Percentiles rank a stretch among this genome's conserved stretches.
phyloP scores from a whole-genome alignment of 1,284 basidiomycete species.

The Apiotrichum mycotoxinovorans region DNA sequence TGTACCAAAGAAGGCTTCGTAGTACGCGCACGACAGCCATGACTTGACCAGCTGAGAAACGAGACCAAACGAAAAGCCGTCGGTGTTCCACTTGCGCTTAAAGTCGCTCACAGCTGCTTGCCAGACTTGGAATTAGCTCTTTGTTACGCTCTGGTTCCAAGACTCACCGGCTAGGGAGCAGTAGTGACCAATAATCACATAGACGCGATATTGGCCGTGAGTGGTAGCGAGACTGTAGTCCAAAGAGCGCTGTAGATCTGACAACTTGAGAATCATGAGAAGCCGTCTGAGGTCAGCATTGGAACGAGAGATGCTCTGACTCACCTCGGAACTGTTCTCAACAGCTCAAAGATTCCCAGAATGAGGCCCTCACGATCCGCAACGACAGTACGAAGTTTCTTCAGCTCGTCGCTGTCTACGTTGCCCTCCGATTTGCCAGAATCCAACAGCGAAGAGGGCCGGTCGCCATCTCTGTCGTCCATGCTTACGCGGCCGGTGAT shows the following conservation, averaged over 20 bases:
- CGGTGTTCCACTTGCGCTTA: conserved; percentile 3
- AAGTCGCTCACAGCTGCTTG: conserved; percentile 59
- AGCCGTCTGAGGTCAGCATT: conserved; percentile 33
- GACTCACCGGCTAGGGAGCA: conserved; percentile 57
- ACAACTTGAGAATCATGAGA: conserved; percentile 47
- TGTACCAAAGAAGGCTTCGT: conserved; percentile 33
- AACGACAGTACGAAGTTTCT: conserved; percentile 61
- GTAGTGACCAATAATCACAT: conserved; percentile 86
- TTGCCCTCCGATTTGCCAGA: conserved; percentile 62
- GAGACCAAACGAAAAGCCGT: conserved; percentile 26
- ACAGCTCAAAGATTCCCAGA: conserved; percentile 74
- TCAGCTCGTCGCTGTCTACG: conserved; percentile 67
- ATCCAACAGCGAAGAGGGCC: conserved; percentile 66
- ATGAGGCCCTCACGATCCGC: conserved; percentile 75
- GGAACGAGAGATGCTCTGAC: conserved; percentile 28
- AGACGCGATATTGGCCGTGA: conserved; percentile 70
- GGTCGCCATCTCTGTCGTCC: conserved; percentile 24
- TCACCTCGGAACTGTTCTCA: conserved; percentile 73
- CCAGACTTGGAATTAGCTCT: conserved; percentile 70
- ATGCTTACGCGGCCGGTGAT: conserved; percentile 61
- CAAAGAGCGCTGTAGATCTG: conserved; percentile 67
- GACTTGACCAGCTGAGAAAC: conserved; percentile 18
- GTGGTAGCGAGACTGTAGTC: conserved; percentile 57
- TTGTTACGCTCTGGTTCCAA: not conserved
- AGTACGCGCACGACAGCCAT: conserved; percentile 31